A percentile compares a stretch with the other conserved stretches of the same genome.
These are phyloP conservation scores for Eimeria zaria DNA, from an alignment of 169 alveolate genomes.

Conservation along the genomic window DNA sequence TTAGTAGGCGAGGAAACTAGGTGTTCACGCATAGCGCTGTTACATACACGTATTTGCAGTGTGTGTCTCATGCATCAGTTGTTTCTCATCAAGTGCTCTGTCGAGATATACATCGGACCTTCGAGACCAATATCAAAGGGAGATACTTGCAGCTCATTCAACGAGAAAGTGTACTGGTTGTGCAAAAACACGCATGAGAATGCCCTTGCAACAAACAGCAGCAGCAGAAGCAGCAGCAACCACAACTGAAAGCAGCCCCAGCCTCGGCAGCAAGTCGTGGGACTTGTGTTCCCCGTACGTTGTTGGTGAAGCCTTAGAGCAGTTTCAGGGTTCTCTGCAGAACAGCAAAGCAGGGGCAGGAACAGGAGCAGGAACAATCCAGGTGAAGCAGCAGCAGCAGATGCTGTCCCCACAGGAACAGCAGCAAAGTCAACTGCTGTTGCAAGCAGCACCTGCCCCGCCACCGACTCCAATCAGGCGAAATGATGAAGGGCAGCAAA, in stretches of 20 bases:
- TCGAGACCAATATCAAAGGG: not conserved
- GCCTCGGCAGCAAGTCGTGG: conserved; percentile 53
- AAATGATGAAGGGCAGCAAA: conserved; percentile 17
- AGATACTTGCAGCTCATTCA: not conserved
- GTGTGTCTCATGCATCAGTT: not conserved
- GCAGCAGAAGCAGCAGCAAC: conserved; percentile 38
- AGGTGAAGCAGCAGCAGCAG: conserved; percentile 23
- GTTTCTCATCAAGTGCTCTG: not conserved
- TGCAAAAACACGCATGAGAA: not conserved
- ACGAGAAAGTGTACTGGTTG: not conserved
- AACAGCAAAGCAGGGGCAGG: not conserved
- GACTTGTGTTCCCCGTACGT: conserved; percentile 37
- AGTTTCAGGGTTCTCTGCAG: conserved; percentile 20
- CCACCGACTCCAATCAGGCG: conserved; percentile 37
- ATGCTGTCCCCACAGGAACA: not conserved
- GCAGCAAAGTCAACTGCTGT: conserved; percentile 6
- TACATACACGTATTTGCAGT: not conserved
- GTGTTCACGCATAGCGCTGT: not conserved
- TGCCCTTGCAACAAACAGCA: conserved; percentile 42
- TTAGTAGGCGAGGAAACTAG: not conserved
- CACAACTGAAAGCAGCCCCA: conserved; percentile 1
- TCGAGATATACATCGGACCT: not conserved
- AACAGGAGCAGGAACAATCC: not conserved
- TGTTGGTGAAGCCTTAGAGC: conserved; percentile 32
- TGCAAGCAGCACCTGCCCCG: conserved; percentile 42